Evolutionary conservation across 768 basidiomycete genomes (phyloP).

Genomic region (Naganishia friedmannii): DNA sequence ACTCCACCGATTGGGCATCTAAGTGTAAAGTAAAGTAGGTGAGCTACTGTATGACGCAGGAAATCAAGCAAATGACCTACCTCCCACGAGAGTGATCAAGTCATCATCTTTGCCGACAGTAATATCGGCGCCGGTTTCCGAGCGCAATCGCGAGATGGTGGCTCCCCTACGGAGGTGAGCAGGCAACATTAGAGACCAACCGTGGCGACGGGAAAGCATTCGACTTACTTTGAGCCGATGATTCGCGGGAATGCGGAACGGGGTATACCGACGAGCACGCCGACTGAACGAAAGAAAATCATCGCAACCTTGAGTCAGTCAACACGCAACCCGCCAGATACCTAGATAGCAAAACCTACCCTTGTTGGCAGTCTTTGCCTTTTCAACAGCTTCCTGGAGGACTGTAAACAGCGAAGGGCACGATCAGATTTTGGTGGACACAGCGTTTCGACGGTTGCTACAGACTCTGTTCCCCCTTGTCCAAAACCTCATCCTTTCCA

Average conservation of each 20-base stretch:
- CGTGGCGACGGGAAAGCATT: not conserved
- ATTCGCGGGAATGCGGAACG: conserved; percentile 86
- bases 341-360: not conserved
- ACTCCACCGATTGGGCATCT: conserved; percentile 49
- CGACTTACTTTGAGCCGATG: conserved; percentile 72
- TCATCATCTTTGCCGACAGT: conserved; percentile 83
- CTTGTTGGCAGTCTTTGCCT: conserved; percentile 46
- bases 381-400: conserved; percentile 42
- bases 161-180: conserved; percentile 54
- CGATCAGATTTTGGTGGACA: not conserved
- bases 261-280: conserved; percentile 51
- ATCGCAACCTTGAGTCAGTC: not conserved
- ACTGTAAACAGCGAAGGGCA: conserved; percentile 25
- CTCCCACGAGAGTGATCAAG: conserved; percentile 75
- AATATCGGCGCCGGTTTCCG: conserved; percentile 87
- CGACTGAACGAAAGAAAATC: conserved; percentile 35
- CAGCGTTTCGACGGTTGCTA: not conserved
- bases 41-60: not conserved
- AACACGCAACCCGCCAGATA: not conserved
- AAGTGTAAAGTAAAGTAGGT: not conserved
- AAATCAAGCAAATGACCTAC: conserved; percentile 56
- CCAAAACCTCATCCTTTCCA: conserved; percentile 73
- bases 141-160: conserved; percentile 80
- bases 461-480: conserved; percentile 64
- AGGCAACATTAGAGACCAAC: not conserved